Percentiles rank a stretch among this genome's conserved stretches.
Conservation (phyloP, 176 grass and related monocot genomes). For the Saccharum spontaneum region DNA sequence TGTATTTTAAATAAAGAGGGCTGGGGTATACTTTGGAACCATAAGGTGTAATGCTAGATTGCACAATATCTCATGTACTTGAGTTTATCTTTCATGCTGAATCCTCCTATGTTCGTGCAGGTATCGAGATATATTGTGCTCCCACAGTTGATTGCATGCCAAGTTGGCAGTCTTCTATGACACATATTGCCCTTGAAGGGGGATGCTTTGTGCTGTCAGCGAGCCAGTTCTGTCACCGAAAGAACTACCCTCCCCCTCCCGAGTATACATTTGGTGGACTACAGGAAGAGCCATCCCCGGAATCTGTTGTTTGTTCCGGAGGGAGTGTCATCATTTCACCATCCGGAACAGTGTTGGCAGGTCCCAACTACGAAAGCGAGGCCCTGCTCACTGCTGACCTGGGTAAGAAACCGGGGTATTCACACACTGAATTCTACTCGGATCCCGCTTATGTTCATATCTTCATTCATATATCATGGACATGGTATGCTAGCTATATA, state of each 20-base stretch:
- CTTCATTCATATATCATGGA: neutral
- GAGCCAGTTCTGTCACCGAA: constrained; percentile 67
- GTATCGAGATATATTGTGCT: constrained; percentile 95
- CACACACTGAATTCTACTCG: neutral
- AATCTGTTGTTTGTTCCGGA: constrained; percentile 66
- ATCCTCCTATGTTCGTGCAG: constrained; percentile 43
- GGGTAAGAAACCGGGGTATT: constrained; percentile 40
- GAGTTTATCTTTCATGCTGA: constrained; percentile 17
- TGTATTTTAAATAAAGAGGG: neutral
- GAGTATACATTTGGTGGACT: constrained; percentile 69
- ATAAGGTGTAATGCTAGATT: constrained; percentile 17
- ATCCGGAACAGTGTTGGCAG: constrained; percentile 71
- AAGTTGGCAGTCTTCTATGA: constrained; percentile 83
- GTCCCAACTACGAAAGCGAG: constrained; percentile 92
- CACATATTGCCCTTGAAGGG: constrained; percentile 87
- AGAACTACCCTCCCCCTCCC: constrained; percentile 73
- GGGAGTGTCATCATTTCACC: constrained; percentile 95
- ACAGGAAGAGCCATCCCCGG: constrained; percentile 71
- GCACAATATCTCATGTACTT: constrained; percentile 9
- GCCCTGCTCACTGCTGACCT: constrained; percentile 84
- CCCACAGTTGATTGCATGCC: constrained; percentile 63
- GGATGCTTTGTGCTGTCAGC: constrained; percentile 92
- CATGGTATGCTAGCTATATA: constrained; percentile 10
- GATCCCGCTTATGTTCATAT: neutral
- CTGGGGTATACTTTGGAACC: neutral